Conservation (phyloP, 495 filamentous ascomycete species). For the Talaromyces stipitatus region DNA sequence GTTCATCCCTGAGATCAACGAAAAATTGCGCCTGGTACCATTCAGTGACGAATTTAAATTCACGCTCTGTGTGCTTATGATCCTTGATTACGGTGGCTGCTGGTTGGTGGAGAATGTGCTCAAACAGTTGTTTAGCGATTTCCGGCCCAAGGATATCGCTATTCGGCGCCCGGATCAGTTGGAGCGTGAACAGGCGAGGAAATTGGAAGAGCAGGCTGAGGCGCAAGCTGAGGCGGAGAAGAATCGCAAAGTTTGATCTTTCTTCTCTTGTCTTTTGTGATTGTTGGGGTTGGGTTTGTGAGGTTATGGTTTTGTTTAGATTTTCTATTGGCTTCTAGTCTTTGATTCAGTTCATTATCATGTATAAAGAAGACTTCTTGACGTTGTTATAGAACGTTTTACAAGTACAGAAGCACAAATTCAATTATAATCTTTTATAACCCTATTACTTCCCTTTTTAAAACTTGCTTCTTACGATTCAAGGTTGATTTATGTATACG, state of each 20-base stretch:
- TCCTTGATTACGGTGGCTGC: constrained; percentile 82
- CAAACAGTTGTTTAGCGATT: constrained; percentile 85
- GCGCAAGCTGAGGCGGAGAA: constrained; percentile 46
- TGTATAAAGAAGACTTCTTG: background rate
- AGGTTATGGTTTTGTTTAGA: background rate
- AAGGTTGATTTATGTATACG: too few species aligned
- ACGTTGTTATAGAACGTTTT: background rate
- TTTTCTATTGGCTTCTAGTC: background rate
- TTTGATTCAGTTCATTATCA: background rate
- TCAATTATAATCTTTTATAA: background rate
- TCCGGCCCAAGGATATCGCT: constrained; percentile 90
- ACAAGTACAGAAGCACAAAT: background rate
- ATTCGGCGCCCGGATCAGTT: constrained; percentile 79
- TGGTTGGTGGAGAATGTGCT: constrained; percentile 83
- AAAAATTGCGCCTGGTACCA: constrained; percentile 86
- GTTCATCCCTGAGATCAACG: constrained; percentile 91
- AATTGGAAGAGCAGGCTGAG: constrained; percentile 39
- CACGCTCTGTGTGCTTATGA: constrained; percentile 78
- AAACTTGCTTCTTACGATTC: background rate
- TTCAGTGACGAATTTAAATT: constrained; percentile 86
- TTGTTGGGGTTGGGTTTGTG: background rate
- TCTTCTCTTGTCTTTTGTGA: background rate
- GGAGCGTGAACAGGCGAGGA: constrained; percentile 58
- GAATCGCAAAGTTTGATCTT: constrained; percentile 22
- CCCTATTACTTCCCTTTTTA: background rate